Conservation (phyloP, 2,329 filamentous ascomycete species). For the Microsporum audouinii region DNA sequence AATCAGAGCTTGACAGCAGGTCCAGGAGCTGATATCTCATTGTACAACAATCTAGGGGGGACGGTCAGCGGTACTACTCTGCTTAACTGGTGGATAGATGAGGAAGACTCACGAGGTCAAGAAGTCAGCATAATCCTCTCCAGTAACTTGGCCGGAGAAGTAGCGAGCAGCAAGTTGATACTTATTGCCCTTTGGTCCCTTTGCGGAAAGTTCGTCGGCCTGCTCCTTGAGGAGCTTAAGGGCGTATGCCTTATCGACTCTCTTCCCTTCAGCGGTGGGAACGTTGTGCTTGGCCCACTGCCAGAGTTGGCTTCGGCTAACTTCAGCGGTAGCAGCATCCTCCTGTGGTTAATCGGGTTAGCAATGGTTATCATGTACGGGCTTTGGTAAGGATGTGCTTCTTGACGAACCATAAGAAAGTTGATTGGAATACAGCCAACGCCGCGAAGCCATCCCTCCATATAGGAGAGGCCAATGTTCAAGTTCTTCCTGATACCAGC, state of each 20-base stretch:
- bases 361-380: not conserved
- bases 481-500: constrained; percentile 95
- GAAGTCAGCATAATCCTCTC: constrained; percentile 96
- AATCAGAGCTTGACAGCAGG: constrained; percentile 49
- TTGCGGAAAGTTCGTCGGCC: constrained; percentile 59
- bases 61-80: constrained; percentile 9
- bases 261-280: constrained; percentile 75
- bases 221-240: constrained; percentile 79
- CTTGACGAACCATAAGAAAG: constrained; percentile 62
- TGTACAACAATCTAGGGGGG: constrained; percentile 59
- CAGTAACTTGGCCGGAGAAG: constrained; percentile 84
- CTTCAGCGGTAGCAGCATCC: constrained; percentile 93
- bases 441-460: constrained; percentile 95
- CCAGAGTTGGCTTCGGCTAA: constrained; percentile 89
- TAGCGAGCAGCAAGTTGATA: constrained; percentile 83
- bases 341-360: constrained; percentile 38
- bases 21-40: constrained; percentile 69
- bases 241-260: constrained; percentile 83
- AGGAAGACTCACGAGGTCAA: constrained; percentile 58
- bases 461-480: constrained; percentile 91
- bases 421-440: constrained; percentile 96
- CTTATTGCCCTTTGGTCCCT: constrained; percentile 80
- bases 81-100: constrained; percentile 6
- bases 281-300: constrained; percentile 75
- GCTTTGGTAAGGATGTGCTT: not conserved